phyloP scores from a whole-genome alignment of 257 asterid genomes.

The Nicotiana attenuata region DNA sequence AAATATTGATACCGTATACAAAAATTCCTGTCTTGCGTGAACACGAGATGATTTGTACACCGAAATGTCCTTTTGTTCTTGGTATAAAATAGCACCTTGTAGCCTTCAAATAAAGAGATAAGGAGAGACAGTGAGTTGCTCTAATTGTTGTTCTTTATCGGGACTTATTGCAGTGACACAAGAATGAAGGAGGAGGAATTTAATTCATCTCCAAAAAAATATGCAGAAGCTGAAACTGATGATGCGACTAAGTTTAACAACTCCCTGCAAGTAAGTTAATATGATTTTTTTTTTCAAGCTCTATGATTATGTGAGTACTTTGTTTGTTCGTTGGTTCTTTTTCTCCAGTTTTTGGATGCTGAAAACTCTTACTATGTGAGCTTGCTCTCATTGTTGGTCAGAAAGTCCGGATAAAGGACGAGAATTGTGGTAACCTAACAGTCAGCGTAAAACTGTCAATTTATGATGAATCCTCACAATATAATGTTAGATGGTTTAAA shows the following conservation, averaged over 20 bases:
- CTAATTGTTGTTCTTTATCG: background rate
- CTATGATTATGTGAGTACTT: background rate
- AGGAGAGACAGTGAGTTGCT: background rate
- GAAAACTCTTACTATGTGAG: too few species aligned
- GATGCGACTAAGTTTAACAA: constrained; percentile 30
- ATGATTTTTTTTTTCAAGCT: background rate
- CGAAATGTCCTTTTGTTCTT: background rate
- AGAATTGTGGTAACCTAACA: too few species aligned
- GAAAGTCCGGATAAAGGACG: too few species aligned
- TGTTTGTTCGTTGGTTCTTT: background rate
- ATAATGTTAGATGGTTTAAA: too few species aligned
- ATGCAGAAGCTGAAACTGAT: constrained; percentile 18
- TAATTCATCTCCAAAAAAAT: background rate
- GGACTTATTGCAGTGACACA: background rate
- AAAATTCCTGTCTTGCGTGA: too few species aligned
- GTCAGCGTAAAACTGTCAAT: too few species aligned
- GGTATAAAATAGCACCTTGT: background rate
- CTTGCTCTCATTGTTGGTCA: too few species aligned
- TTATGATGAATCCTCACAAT: too few species aligned
- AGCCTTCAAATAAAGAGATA: background rate
- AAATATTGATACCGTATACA: too few species aligned
- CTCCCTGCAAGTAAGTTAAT: constrained; percentile 40
- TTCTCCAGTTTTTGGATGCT: background rate
- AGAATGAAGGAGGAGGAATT: background rate
- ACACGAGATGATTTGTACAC: too few species aligned